Base-by-base conservation (phyloP, 2,329 filamentous ascomycete species). In the Cyphellophora attinorum region DNA sequence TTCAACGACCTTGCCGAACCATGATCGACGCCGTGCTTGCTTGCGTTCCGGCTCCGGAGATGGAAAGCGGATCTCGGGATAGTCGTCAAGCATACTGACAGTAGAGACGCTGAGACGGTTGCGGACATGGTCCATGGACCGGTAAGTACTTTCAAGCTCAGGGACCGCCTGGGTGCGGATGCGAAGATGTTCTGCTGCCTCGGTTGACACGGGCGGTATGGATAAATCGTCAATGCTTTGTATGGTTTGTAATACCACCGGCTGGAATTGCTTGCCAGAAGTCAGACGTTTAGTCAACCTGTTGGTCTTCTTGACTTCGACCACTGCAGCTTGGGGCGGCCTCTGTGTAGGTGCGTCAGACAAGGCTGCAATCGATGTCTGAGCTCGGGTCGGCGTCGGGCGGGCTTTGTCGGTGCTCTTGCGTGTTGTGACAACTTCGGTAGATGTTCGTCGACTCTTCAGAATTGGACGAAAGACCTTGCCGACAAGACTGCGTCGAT, bases 71-170 rank as follows among this genome's bases (percentile, higher is more conserved):
- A 49, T 18, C 18, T 19, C 19, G 15, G 13, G 29, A 11, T 18
- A 13, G 15, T 18, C 29, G 2, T 47, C 44, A 6, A 27, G 19
- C 6, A 29, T 27, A 35, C 33, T 31, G 6, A 49, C 32, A 29
- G 19, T 41, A 2, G 47, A 48, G 5, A 21, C 14, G 32, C 37
- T 44, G 11, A 32, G 28, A 21, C 30, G 27, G 32, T 37, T 35
- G 10, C 21, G 31, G 18, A 34, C 33, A 17, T 28, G 18, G 19
- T 42, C 16, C 12, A 37, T 29, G 10, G 35, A 33, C 12, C 38
- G 19, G 34, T 44, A 46, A 2, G 46, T 48, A 34, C 35, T 34
- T 16, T 47, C 39, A 16, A 50, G 37, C 30, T 50, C 47, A 4
- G 46, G 44, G n/a, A 50, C 33, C 28, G 34, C 33, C 28, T 46